Evolutionary conservation across 2,329 filamentous ascomycete species (phyloP).

Genomic region (Aspergillus brasiliensis): DNA sequence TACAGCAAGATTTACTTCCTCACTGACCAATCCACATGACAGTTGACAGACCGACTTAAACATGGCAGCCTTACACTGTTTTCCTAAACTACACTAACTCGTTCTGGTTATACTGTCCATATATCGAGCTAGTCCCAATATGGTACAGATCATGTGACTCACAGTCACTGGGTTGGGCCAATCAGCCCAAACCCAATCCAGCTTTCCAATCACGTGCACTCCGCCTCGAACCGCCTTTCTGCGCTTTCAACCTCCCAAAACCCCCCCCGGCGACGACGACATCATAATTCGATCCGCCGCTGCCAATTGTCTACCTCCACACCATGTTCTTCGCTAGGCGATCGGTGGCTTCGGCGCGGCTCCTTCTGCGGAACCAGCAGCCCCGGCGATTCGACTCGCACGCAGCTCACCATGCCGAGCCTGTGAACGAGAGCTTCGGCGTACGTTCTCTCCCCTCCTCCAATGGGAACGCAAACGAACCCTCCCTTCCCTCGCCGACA

Average conservation of each 20-base stretch:
- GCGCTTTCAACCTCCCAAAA: slow-evolving; percentile 21
- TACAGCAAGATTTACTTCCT: not conserved
- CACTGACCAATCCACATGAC: not conserved
- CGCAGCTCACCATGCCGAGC: slow-evolving; percentile 43
- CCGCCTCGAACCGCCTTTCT: slow-evolving; percentile 14
- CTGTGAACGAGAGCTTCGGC: slow-evolving; percentile 50
- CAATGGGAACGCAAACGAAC: slow-evolving; percentile 8
- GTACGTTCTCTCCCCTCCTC: slow-evolving; percentile 37
- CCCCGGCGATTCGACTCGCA: slow-evolving; percentile 49
- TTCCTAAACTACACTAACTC: too few relatives aligned
- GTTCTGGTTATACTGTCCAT: not conserved
- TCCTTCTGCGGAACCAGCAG: slow-evolving; percentile 44
- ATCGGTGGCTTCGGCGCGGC: slow-evolving; percentile 41
- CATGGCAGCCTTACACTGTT: not conserved
- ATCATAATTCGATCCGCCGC: slow-evolving; percentile 32
- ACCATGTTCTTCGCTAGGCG: slow-evolving; percentile 47
- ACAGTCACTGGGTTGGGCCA: too few relatives aligned
- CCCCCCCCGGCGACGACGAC: slow-evolving; percentile 26
- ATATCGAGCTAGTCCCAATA: not conserved
- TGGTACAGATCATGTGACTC: not conserved
- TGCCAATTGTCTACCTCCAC: slow-evolving; percentile 34
- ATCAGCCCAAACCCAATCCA: slow-evolving; percentile 14
- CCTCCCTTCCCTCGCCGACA: not conserved
- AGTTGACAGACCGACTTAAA: not conserved
- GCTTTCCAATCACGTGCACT: slow-evolving; percentile 18